Conservation (phyloP, 306 rosid species). For the Castanopsis chinensis region DNA sequence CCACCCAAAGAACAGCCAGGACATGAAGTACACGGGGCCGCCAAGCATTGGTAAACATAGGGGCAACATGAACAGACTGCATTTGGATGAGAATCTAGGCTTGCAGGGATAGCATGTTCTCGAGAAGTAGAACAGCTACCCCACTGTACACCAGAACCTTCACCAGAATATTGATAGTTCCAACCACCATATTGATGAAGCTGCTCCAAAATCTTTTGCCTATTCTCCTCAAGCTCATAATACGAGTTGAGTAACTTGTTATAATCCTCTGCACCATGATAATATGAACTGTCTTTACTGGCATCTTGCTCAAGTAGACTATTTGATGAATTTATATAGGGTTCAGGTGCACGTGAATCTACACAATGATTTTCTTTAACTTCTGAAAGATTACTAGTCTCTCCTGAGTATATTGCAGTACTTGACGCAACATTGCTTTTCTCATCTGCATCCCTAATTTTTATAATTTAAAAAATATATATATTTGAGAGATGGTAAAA, state of each 20-base stretch:
- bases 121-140: conserved; percentile 29
- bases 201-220: conserved; percentile 66
- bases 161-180: conserved; percentile 47
- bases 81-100: conserved; percentile 46
- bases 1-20: conserved; percentile 42
- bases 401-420: conserved; percentile 33
- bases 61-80: conserved; percentile 55
- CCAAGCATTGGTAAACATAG: conserved; percentile 33
- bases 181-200: conserved; percentile 62
- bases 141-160: conserved; percentile 35
- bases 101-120: conserved; percentile 34
- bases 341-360: conserved; percentile 29
- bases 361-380: conserved; percentile 36
- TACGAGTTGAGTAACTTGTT: conserved; percentile 52
- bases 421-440: conserved; percentile 24
- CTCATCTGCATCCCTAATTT: conserved; percentile 43
- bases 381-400: conserved; percentile 26
- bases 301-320: conserved; percentile 27
- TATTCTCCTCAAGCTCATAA: conserved; percentile 83
- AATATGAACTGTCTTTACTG: conserved; percentile 32
- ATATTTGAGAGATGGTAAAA: background rate
- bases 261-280: conserved; percentile 48
- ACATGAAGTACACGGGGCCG: conserved; percentile 36
- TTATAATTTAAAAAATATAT: conserved; percentile 5
- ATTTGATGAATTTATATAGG: conserved; percentile 32